These are phyloP conservation scores for Vitellaria paradoxa DNA, from an alignment of 179 eudicot genomes.

Conservation along the genomic window DNA sequence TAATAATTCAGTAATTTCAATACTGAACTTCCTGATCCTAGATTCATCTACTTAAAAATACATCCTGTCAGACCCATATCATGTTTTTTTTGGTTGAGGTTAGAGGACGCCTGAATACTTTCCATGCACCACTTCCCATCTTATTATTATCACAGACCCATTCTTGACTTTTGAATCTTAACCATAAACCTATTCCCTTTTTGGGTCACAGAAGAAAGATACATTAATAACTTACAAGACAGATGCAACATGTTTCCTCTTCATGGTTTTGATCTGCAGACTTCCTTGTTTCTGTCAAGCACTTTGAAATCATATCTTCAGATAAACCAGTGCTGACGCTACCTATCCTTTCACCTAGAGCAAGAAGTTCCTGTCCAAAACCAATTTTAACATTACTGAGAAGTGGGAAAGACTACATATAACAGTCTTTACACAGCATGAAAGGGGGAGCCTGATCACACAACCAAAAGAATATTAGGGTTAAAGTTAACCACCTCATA, in stretches of 20 bases:
- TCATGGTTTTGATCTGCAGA: slow-evolving; percentile 14
- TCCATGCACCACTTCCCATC: background rate
- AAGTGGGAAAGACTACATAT: background rate
- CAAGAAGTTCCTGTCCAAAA: slow-evolving; percentile 39
- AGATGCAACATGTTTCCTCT: slow-evolving; percentile 35
- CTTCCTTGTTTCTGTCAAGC: slow-evolving; percentile 24
- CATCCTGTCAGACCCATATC: too few species aligned
- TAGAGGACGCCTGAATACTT: background rate
- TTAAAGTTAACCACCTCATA: slow-evolving; percentile 53
- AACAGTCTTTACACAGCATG: background rate
- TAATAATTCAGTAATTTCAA: background rate
- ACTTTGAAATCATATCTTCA: slow-evolving; percentile 26
- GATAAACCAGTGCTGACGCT: slow-evolving; percentile 39
- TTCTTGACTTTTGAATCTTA: background rate
- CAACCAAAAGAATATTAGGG: background rate
- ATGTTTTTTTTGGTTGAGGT: too few species aligned
- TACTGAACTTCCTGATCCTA: background rate
- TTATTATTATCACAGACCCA: background rate
- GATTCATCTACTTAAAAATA: background rate
- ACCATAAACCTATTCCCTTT: slow-evolving; percentile 2
- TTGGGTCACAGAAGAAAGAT: background rate
- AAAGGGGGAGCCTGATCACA: background rate
- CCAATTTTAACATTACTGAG: background rate
- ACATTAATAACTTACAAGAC: slow-evolving; percentile 31
- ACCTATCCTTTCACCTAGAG: slow-evolving; percentile 43